Evolutionary conservation across 257 asterid genomes (phyloP), one percentile per base, ranked within the genome.

Genomic region (Linderniella brevidens): DNA sequence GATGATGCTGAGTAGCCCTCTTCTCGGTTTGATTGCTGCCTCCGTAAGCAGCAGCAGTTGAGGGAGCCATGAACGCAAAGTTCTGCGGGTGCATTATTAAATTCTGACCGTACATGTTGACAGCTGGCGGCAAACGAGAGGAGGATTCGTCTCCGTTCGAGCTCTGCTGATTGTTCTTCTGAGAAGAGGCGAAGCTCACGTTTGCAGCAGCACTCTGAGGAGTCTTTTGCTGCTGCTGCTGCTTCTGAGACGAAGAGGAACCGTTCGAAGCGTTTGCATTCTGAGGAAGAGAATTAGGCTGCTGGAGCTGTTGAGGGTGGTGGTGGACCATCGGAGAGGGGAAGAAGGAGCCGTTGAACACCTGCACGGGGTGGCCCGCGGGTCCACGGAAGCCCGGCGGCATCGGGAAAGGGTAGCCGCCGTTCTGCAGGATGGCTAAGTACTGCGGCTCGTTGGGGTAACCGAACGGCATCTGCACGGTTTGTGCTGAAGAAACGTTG

Each of bases 381-480:
- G 73, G 41, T 1, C 86, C 93, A 49, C 97, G 54, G 60, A 71
- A 87, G 74, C 78, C 83, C 1, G 82, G 82, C 0, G 86, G 88
- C 15, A 87, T 81, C 0, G 93, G 87, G 19, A 75, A 87, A 4
- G 93, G 82, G 57, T 83, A 87, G 0, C 63, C 86, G 3, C 74
- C 75, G 67, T 86, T 83, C 63, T 80, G 97, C 49, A 87, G 29
- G 39, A 87, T 80, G 2, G 95, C 95, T 50, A 87, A 47, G 69
- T 87, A 87, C 37, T 72, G 97, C 0, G 95, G 76, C 53, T 87
- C 97, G 13, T 63, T 78, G 0, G 95, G 90, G 47, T 75, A 87
- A 71, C 69, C 77, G 77, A 83, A 87, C n/a, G 64, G 94, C 75
- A 40, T 77, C 25, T 0, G 71, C 59, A n/a, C n/a, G n/a, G n/a